Base-by-base conservation (phyloP, 2,329 filamentous ascomycete genomes). In the Fusarium annulatum region DNA sequence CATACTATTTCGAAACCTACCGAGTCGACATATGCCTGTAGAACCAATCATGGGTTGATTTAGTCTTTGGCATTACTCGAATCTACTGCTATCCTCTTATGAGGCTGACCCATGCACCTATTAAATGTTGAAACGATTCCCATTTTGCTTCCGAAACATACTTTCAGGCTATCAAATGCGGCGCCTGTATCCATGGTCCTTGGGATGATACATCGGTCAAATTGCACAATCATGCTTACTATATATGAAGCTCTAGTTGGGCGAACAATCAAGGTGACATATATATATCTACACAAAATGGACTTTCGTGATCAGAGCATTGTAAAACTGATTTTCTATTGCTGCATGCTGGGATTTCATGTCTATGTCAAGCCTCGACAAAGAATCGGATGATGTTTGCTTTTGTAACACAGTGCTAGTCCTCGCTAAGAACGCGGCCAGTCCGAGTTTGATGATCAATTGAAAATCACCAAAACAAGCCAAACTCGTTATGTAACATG, bases 381-480 rank as follows among this genome's bases (percentile, higher is more conserved):
- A 51, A 49, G 52, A 64, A 61, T 70, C 66, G 51, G 48, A 64
- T 33, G 36, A 72, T 73, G 46, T 64, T 74, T 74, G 67, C 71
- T 74, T 74, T 73, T 73, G 56, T 48, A 30, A 57, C 63, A 74
- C 72, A 57, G 71, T 71, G 66, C 71, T 72, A 68, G 46, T 65
- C 36, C 42, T 74, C 67, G 67, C 64, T 68, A 58, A 55, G 51
- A 49, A 61, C 56, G 48, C 45, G 28, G 43, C 61, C 42, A 68
- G 52, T 42, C 46, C 21, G 23, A 34, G n/a, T 21, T 33, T 23
- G 33, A 28, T 53, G n/a, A 38, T 33, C 26, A 43, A 52, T 57
- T 60, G 39, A 30, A 43, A 36, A 59, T 45, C 67, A 42, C 26
- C 59, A 48, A n/a, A 69, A 56, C 46, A 43, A 36, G 9, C n/a